These are phyloP conservation scores for Suillus hirtellus DNA, from an alignment of 768 basidiomycete species.

Conservation along the genomic window DNA sequence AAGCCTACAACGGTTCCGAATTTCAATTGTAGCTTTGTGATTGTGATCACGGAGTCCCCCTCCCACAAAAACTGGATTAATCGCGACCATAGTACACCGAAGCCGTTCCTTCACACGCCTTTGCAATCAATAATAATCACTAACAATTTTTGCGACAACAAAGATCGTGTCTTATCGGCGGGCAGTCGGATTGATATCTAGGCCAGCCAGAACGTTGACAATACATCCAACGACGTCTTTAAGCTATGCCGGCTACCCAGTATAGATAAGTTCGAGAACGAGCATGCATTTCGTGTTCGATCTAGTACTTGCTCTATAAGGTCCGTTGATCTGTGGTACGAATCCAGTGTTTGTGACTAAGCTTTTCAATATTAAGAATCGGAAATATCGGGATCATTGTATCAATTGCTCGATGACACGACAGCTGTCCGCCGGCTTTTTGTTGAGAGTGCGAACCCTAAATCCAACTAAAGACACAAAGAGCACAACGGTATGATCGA, in stretches of 20 bases:
- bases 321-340: not conserved
- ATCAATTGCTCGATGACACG: not conserved
- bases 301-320: not conserved
- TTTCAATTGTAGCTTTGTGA: not conserved
- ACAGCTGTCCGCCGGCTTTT: not conserved
- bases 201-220: not conserved
- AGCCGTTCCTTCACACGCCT: not conserved
- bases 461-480: too few relatives aligned
- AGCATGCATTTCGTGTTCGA: not conserved
- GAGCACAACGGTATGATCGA: too few relatives aligned
- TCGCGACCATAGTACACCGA: not conserved
- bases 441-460: too few relatives aligned
- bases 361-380: not conserved
- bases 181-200: not conserved
- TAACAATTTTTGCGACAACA: not conserved
- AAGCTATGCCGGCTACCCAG: not conserved
- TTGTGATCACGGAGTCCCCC: not conserved
- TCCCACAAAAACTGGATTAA: not conserved
- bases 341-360: not conserved
- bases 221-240: not conserved
- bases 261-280: not conserved
- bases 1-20: not conserved
- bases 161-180: too few relatives aligned
- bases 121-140: not conserved
- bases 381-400: not conserved